Percentiles rank a stretch among this genome's conserved stretches.
Conservation (phyloP, 108 stramenopile genomes). For the Phaeodactylum tricornutum region DNA sequence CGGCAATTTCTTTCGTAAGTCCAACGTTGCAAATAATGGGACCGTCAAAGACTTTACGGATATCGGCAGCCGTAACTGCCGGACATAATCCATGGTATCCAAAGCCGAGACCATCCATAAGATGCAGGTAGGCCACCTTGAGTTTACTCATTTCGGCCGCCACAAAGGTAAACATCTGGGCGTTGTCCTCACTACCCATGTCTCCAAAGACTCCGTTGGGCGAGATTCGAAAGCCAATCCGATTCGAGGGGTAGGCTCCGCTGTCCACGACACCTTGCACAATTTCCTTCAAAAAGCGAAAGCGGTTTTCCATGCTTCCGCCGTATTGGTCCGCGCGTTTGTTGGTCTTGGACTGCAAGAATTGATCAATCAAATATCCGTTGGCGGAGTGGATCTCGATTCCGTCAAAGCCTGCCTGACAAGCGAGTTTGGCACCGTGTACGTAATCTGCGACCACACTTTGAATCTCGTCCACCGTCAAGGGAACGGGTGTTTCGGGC, state of each 20-base stretch:
- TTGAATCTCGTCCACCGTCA: slow-evolving; percentile 36
- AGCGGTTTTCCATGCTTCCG: slow-evolving; percentile 52
- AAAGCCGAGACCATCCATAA: slow-evolving; percentile 69
- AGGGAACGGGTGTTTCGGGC: slow-evolving; percentile 28
- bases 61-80: slow-evolving; percentile 23
- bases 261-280: slow-evolving; percentile 34
- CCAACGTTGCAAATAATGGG: slow-evolving; percentile 55
- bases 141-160: slow-evolving; percentile 34
- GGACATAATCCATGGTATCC: slow-evolving; percentile 43
- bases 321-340: slow-evolving; percentile 40
- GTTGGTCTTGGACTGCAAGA: slow-evolving; percentile 31
- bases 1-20: slow-evolving; percentile 41
- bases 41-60: slow-evolving; percentile 33
- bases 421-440: slow-evolving; percentile 16
- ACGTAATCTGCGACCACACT: slow-evolving; percentile 28
- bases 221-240: slow-evolving; percentile 54
- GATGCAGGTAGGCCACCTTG: slow-evolving; percentile 42
- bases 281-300: slow-evolving; percentile 46
- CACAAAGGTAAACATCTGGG: slow-evolving; percentile 31
- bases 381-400: slow-evolving; percentile 45
- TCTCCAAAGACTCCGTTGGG: slow-evolving; percentile 58
- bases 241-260: slow-evolving; percentile 33
- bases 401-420: slow-evolving; percentile 48
- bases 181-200: slow-evolving; percentile 59
- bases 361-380: slow-evolving; percentile 49